Evolutionary conservation across 352 stramenopile species (phyloP), one percentile per base, ranked within the genome.

Genomic region (Phytophthora brassicae): DNA sequence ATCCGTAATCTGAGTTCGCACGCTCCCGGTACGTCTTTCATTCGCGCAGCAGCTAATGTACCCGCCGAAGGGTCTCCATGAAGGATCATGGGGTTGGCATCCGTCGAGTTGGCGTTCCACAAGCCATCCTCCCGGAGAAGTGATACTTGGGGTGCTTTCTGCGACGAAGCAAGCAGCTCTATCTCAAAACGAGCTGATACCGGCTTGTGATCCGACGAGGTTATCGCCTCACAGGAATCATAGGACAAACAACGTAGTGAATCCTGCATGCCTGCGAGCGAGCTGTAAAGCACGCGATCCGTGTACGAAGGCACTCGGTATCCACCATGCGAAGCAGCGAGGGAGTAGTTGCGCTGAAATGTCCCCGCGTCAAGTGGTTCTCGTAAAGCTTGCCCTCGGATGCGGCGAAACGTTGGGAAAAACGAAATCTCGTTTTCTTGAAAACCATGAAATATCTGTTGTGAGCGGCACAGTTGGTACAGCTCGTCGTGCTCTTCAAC

Each of bases 231-330:
- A 49, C 84, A 95, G 31, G 84, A 94, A 20, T 79, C 71, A 56
- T 97, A 97, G 11, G 74, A 75, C 14, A 88, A 56, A 42, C 86
- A 90, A 26, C 74, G 68, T 14, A 95, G 60, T 19, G 73, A 73
- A 13, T 88, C 66, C 31, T 73, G 39, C 44, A 78, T 68, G 8
- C 83, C 84, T 0, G 79, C 70, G 3, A 97, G 71, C 16, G 88
- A 93, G 41, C 83, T 75, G 28, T 90, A 81, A n/a, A 97, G 66
- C 16, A 97, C 79, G 33, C 90, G 83, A 51, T 97, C 90, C 7
- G 90, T 97, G 73, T 95, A 97, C 1, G 88, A 96, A 6, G 90
- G 90, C 14, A 95, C 81, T 29, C 89, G 85, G 23, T 81, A 77
- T 16, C 82, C 82, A 1, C 79, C 76, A n/a, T 85, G 75, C 16